phyloP scores from a whole-genome alignment of 2,329 filamentous ascomycete species.

The Juglanconis oblonga region DNA sequence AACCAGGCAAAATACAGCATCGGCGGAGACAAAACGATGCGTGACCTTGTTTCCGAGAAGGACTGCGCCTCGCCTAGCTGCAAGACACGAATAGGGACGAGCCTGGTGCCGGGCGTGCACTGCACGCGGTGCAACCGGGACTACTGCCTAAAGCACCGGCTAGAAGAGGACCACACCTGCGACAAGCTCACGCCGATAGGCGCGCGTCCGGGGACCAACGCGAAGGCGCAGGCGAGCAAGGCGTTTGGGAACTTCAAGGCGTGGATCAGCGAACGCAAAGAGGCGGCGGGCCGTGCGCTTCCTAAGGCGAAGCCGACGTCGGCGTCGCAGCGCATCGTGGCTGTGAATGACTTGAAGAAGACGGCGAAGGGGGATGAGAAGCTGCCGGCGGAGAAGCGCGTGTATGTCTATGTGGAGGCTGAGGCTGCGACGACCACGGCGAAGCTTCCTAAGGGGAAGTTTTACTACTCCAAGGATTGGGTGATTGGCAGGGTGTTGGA shows the following conservation, averaged over 20 bases:
- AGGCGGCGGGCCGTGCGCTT: constrained; percentile 52
- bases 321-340: constrained; percentile 62
- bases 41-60: constrained; percentile 57
- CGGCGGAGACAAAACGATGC: constrained; percentile 52
- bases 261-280: constrained; percentile 76
- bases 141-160: constrained; percentile 76
- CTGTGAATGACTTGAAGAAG: constrained; percentile 77
- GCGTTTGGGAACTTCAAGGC: constrained; percentile 75
- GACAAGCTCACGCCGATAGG: constrained; percentile 64
- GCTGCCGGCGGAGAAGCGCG: constrained; percentile 74
- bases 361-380: constrained; percentile 88
- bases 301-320: constrained; percentile 63
- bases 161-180: constrained; percentile 82
- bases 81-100: constrained; percentile 69
- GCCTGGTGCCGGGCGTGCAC: constrained; percentile 65
- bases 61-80: constrained; percentile 66
- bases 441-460: constrained; percentile 77
- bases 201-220: constrained; percentile 40
- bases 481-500: constrained; percentile 83
- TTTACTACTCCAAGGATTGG: constrained; percentile 82
- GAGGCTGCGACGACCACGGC: constrained; percentile 80
- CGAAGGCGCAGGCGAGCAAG: constrained; percentile 64
- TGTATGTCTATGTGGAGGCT: constrained; percentile 89
- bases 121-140: constrained; percentile 68
- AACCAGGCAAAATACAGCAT: constrained; percentile 52